A percentile compares a stretch with the other conserved stretches of the same genome.
phyloP scores from a whole-genome alignment of 2,329 filamentous ascomycete genomes.

The Conoideocrella luteorostrata region DNA sequence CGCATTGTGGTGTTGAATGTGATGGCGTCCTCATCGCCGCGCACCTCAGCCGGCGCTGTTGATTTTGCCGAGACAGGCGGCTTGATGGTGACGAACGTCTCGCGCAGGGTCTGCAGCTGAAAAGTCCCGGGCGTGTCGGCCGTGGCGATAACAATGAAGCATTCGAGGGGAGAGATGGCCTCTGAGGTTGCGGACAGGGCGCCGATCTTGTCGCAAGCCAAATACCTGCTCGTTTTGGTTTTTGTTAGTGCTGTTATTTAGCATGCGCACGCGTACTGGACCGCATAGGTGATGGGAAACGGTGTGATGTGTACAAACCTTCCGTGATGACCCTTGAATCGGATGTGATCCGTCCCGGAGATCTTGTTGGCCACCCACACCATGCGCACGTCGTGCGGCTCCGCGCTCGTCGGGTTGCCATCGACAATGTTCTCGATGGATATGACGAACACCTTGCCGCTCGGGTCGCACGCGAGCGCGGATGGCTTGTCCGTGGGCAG shows the following conservation, averaged over 20 bases:
- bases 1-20: constrained; percentile 66
- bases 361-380: constrained; percentile 89
- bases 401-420: constrained; percentile 71
- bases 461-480: constrained; percentile 78
- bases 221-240: constrained; percentile 57
- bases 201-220: constrained; percentile 80
- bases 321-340: constrained; percentile 87
- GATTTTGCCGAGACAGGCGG: constrained; percentile 44
- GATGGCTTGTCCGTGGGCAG: constrained; percentile 67
- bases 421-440: constrained; percentile 84
- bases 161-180: constrained; percentile 78
- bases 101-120: constrained; percentile 64
- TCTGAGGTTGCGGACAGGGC: constrained; percentile 69
- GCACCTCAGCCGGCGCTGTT: constrained; percentile 54
- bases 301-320: constrained; percentile 41
- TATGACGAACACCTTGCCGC: constrained; percentile 78
- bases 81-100: constrained; percentile 62
- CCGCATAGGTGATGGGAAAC: no score
- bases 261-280: no score
- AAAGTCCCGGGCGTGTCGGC: constrained; percentile 65
- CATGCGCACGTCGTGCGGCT: constrained; percentile 92
- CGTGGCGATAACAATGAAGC: constrained; percentile 62
- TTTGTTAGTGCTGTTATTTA: neutral
- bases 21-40: constrained; percentile 66
- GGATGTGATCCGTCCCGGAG: constrained; percentile 71